Evolutionary conservation across 768 basidiomycete species (phyloP).

Genomic region (Naganishia kalamii): DNA sequence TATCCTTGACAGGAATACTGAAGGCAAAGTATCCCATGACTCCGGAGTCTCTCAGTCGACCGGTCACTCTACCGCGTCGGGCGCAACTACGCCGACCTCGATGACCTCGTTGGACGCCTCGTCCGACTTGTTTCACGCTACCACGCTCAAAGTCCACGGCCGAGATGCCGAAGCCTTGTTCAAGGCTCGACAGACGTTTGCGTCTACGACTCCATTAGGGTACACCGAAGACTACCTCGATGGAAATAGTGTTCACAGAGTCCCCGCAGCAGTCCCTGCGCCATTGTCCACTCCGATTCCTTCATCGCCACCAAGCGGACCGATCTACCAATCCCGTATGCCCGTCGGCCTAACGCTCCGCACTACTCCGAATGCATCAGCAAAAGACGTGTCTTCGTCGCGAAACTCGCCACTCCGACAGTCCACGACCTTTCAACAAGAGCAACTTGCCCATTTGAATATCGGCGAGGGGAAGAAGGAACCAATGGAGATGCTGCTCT

Average conservation of each 20-base stretch:
- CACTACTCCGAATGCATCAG: neutral
- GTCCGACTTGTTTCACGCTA: conserved; percentile 18
- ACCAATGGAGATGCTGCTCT: neutral
- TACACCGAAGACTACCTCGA: neutral
- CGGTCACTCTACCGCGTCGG: neutral
- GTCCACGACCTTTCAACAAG: neutral
- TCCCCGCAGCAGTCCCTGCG: neutral
- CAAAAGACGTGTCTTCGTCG: neutral
- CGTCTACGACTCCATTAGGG: neutral
- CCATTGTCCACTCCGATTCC: neutral
- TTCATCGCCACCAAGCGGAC: neutral
- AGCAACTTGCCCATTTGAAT: neutral
- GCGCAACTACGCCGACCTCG: neutral
- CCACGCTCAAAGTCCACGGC: neutral
- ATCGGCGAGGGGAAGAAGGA: neutral
- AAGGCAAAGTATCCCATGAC: neutral
- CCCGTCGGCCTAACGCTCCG: neutral
- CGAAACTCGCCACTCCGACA: neutral
- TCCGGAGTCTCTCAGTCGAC: neutral
- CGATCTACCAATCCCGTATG: conserved; percentile 3
- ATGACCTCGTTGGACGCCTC: neutral
- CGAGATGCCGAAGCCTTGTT: conserved; percentile 11
- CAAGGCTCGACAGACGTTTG: conserved; percentile 2
- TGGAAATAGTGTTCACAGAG: neutral
- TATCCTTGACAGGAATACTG: neutral